Percentiles rank a stretch among this genome's conserved stretches.
Conservation (phyloP, 108 stramenopile genomes). For the Skeletonema menzelii region DNA sequence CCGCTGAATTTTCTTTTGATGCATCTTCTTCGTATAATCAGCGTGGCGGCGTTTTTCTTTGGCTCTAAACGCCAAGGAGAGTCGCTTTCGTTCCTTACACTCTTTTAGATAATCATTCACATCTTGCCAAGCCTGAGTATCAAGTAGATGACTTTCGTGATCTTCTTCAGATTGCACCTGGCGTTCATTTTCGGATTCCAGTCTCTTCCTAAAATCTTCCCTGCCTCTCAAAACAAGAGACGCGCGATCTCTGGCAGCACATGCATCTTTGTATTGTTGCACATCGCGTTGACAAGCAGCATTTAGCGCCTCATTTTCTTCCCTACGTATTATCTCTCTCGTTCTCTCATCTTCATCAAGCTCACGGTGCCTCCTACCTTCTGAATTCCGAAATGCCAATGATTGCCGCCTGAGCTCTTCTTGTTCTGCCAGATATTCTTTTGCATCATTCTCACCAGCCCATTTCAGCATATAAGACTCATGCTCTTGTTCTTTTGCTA, state of each 20-base stretch:
- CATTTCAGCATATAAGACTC: conserved; percentile 81
- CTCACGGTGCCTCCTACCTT: conserved; percentile 56
- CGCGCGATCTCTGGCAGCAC: conserved; percentile 66
- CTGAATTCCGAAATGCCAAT: conserved; percentile 62
- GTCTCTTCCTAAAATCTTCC: conserved; percentile 50
- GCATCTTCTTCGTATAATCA: conserved; percentile 50
- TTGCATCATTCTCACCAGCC: conserved; percentile 78
- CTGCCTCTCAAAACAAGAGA: conserved; percentile 71
- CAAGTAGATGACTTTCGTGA: conserved; percentile 58
- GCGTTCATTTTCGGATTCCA: conserved; percentile 54
- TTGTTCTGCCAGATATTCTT: conserved; percentile 56
- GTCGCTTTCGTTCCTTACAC: conserved; percentile 65
- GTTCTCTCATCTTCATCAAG: conserved; percentile 62
- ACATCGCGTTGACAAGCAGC: conserved; percentile 76
- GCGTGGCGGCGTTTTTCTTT: conserved; percentile 73
- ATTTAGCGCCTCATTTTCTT: conserved; percentile 55
- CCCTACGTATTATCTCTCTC: conserved; percentile 34
- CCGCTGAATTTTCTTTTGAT: conserved; percentile 39
- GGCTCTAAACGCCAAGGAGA: conserved; percentile 79
- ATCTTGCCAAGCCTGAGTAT: conserved; percentile 66
- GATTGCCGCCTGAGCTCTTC: conserved; percentile 73
- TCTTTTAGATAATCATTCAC: conserved; percentile 77
- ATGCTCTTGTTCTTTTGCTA: conserved; percentile 72
- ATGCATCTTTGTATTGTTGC: conserved; percentile 64
- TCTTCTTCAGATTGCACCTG: conserved; percentile 48